Percentiles rank a stretch among this genome's conserved stretches.
These are phyloP conservation scores for Fusarium brevicatenulatum DNA, from an alignment of 2,329 filamentous ascomycete genomes.

Conservation along the genomic window DNA sequence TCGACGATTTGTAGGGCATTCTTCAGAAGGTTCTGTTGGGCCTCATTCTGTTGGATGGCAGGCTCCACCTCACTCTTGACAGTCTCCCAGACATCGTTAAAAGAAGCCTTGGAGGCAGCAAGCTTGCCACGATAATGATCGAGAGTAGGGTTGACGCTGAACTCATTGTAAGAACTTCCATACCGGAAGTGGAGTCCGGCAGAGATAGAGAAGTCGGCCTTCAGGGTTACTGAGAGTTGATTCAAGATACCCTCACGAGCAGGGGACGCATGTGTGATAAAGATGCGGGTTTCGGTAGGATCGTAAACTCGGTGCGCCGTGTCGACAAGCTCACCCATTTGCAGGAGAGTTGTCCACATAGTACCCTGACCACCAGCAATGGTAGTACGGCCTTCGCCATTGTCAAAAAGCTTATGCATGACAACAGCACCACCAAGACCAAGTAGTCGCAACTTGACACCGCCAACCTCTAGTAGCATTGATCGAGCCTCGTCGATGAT, in stretches of 20 bases:
- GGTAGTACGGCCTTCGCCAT: constrained; percentile 95
- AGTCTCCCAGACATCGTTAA: constrained; percentile 99
- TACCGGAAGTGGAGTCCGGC: constrained; percentile 98
- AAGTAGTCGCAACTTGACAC: constrained; percentile 93
- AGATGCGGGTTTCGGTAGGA: constrained; percentile 94
- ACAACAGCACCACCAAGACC: constrained; percentile 96
- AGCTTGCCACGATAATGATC: constrained; percentile 99
- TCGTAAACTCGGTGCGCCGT: constrained; percentile 99
- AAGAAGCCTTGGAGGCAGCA: constrained; percentile 96
- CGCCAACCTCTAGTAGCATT: constrained; percentile 91
- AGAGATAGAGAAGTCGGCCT: constrained; percentile 98
- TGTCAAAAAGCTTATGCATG: constrained; percentile 99
- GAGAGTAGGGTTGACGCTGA: constrained; percentile 96
- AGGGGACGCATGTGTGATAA: constrained; percentile 96
- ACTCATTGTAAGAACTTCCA: constrained; percentile 99
- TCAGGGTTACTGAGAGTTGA: constrained; percentile 95
- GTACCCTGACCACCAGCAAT: constrained; percentile 98
- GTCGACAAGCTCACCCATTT: constrained; percentile 98
- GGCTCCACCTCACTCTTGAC: constrained; percentile 96
- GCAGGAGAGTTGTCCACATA: constrained; percentile 98
- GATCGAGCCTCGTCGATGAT: constrained; percentile 99
- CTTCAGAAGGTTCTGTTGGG: constrained; percentile 89
- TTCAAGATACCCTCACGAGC: constrained; percentile 96
- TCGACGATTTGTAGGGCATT: constrained; percentile 94
- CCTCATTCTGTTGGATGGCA: constrained; percentile 91